phyloP scores from a whole-genome alignment of 768 basidiomycete genomes.

The Tulasnella sp. region DNA sequence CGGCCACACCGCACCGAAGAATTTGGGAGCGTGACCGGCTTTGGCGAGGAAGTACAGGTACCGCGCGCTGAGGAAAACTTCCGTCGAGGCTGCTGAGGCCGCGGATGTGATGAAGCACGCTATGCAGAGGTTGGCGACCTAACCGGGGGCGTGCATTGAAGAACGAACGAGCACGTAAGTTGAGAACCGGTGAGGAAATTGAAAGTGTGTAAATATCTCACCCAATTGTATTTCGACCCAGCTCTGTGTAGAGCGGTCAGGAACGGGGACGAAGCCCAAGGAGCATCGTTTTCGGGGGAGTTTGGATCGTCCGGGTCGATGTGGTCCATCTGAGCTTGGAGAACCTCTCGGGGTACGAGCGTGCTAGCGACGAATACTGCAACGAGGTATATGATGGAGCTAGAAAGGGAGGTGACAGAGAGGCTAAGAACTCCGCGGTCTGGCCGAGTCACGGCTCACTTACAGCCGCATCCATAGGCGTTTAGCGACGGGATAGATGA shows the following conservation, averaged over 20 bases:
- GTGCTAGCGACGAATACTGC: conserved; percentile 13
- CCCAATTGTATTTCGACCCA: not conserved
- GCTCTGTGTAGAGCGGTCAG: not conserved
- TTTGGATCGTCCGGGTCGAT: not conserved
- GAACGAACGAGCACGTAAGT: not conserved
- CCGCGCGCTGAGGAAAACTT: conserved; percentile 26
- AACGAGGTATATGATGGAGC: conserved; percentile 6
- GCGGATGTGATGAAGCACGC: conserved; percentile 24
- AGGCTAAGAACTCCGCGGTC: not conserved
- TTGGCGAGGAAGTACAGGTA: conserved; percentile 24
- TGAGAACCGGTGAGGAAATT: not conserved
- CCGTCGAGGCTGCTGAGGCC: conserved; percentile 19
- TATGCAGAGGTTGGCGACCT: conserved; percentile 20
- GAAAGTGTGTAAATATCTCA: not conserved
- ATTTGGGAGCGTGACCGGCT: conserved; percentile 27
- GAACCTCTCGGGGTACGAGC: not conserved
- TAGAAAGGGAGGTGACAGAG: not conserved
- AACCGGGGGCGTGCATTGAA: not conserved
- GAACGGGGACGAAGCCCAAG: conserved; percentile 4
- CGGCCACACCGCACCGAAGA: conserved; percentile 21
- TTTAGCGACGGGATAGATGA: not conserved
- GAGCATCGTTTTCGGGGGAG: conserved; percentile 1
- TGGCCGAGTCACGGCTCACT: not conserved
- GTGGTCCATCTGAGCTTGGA: not conserved
- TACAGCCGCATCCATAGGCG: conserved; percentile 9